Conservation (phyloP, 441 rosid genomes). For the Daphne laureola region DNA sequence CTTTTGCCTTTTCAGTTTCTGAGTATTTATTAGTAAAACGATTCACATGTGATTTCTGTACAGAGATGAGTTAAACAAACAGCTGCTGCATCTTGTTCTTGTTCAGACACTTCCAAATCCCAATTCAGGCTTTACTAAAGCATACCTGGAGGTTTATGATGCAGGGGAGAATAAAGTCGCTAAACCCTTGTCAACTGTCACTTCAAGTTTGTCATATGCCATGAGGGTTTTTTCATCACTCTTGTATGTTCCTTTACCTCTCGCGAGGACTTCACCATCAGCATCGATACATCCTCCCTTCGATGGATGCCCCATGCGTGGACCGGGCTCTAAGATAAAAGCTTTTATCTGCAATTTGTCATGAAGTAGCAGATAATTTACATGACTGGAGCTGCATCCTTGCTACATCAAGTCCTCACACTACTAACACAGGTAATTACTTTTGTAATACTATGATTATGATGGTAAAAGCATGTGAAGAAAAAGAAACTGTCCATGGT, state of each 20-base stretch:
- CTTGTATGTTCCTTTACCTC: constrained; percentile 54
- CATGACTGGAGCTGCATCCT: background rate
- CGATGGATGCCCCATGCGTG: constrained; percentile 35
- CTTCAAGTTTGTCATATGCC: constrained; percentile 52
- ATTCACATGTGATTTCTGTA: background rate
- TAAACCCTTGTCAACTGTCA: constrained; percentile 78
- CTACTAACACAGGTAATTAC: no score
- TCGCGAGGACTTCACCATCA: constrained; percentile 85
- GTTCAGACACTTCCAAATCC: no score
- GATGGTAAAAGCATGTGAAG: background rate
- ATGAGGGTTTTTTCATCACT: constrained; percentile 43
- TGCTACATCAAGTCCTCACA: no score
- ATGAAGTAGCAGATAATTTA: background rate
- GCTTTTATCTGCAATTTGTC: constrained; percentile 66
- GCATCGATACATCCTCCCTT: constrained; percentile 82
- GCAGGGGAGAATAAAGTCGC: constrained; percentile 72
- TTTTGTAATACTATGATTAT: no score
- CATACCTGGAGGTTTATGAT: constrained; percentile 6
- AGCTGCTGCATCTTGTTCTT: background rate
- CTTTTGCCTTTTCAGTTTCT: constrained; percentile 1
- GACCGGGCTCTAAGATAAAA: constrained; percentile 67
- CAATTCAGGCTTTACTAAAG: no score
- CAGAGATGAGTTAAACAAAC: background rate
- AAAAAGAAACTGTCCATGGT: background rate
- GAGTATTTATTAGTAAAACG: no score